phyloP scores from a whole-genome alignment of 2,329 filamentous ascomycete species.

The Apiospora sp. region DNA sequence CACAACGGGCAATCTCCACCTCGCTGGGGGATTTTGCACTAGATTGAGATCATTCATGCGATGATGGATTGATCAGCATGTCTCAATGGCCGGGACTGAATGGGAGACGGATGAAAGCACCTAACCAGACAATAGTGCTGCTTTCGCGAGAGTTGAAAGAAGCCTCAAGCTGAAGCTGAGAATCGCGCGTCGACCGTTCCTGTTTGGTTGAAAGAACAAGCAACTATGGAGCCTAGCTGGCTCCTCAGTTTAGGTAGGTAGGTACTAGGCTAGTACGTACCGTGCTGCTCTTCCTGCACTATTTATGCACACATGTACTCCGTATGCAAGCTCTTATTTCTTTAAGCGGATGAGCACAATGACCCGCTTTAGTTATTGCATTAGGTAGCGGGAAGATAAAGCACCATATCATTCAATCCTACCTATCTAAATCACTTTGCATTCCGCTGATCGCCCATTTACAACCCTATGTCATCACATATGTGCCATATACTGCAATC shows the following conservation, averaged over 20 bases:
- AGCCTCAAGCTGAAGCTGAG: neutral
- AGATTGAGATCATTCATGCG: slow-evolving; percentile 10
- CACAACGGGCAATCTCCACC: slow-evolving; percentile 13
- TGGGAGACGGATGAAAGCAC: neutral
- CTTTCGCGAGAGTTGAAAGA: slow-evolving; percentile 8
- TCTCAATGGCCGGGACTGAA: neutral
- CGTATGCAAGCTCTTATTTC: too few species aligned
- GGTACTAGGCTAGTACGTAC: neutral
- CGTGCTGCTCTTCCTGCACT: too few species aligned
- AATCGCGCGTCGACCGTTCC: slow-evolving; percentile 7
- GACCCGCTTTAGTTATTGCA: neutral
- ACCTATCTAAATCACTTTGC: neutral
- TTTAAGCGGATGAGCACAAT: neutral
- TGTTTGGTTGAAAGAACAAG: neutral
- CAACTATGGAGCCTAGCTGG: neutral
- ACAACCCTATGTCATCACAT: neutral
- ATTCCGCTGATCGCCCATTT: neutral
- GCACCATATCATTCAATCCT: neutral
- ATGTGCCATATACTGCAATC: neutral
- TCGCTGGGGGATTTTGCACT: slow-evolving; percentile 16
- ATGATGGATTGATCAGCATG: neutral
- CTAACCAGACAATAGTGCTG: neutral
- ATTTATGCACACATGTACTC: neutral
- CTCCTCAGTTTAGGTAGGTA: neutral
- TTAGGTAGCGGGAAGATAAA: neutral